A percentile compares a stretch with the other conserved stretches of the same genome.
These are phyloP conservation scores for Ochromonas danica DNA, from an alignment of 108 stramenopile species.

Conservation along the genomic window DNA sequence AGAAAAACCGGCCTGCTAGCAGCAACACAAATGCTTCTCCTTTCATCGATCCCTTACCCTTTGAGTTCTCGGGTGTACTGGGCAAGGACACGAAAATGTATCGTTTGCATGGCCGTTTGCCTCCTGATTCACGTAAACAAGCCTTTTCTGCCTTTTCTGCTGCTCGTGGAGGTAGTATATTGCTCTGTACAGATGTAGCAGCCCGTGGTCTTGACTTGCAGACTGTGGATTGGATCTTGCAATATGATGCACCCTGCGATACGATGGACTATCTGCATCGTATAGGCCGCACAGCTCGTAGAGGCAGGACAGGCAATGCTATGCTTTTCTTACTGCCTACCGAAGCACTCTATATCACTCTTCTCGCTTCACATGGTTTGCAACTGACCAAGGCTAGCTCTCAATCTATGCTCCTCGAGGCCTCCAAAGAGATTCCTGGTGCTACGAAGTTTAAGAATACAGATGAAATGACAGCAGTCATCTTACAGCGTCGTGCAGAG, in stretches of 20 bases:
- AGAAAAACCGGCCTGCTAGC: background rate
- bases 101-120: slow-evolving; percentile 77
- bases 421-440: background rate
- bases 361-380: slow-evolving; percentile 46
- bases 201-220: slow-evolving; percentile 86
- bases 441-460: slow-evolving; percentile 30
- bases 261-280: slow-evolving; percentile 83
- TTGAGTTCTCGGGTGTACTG: background rate
- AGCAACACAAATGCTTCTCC: background rate
- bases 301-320: slow-evolving; percentile 75
- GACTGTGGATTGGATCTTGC: slow-evolving; percentile 80
- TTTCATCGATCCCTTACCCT: background rate
- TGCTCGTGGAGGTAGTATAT: slow-evolving; percentile 56
- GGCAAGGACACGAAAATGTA: slow-evolving; percentile 53
- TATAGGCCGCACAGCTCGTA: slow-evolving; percentile 79
- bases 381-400: background rate
- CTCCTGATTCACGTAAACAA: slow-evolving; percentile 66
- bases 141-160: slow-evolving; percentile 62
- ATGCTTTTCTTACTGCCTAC: slow-evolving; percentile 81
- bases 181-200: slow-evolving; percentile 84
- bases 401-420: background rate
- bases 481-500: slow-evolving; percentile 1
- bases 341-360: slow-evolving; percentile 74
- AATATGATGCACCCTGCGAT: slow-evolving; percentile 86
- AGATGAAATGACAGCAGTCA: slow-evolving; percentile 27